Percentiles rank a stretch among this genome's conserved stretches.
Evolutionary conservation across 306 rosid species (phyloP).

Genomic region (Purshia tridentata): DNA sequence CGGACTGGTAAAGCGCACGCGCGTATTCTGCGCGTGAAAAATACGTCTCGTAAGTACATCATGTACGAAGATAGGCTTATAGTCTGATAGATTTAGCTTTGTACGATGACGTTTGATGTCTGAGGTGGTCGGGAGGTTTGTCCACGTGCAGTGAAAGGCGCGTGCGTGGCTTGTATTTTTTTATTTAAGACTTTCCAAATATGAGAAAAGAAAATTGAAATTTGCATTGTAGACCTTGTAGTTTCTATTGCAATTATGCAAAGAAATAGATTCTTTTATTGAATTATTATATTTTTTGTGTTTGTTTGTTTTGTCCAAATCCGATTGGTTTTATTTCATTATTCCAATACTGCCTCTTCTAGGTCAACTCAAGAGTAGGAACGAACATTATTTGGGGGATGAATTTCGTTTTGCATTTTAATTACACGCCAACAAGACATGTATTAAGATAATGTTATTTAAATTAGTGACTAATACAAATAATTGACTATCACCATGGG

Average conservation of each 20-base stretch:
- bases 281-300: background rate
- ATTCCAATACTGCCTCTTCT: background rate
- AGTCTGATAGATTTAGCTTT: background rate
- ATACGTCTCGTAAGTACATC: background rate
- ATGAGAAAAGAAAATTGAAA: background rate
- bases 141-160: background rate
- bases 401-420: background rate
- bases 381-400: background rate
- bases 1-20: conserved; percentile 13
- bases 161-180: background rate
- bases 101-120: conserved; percentile 6
- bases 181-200: background rate
- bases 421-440: background rate
- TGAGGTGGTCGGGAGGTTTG: background rate
- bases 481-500: too few species aligned
- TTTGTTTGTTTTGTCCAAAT: background rate
- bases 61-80: too few species aligned
- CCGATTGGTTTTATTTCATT: background rate
- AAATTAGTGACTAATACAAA: too few species aligned
- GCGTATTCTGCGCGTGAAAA: background rate
- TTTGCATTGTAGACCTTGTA: conserved; percentile 1
- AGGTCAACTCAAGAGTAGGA: conserved; percentile 8
- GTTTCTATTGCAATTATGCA: conserved; percentile 11
- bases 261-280: conserved; percentile 7
- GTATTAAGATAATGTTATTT: too few species aligned